phyloP scores from a whole-genome alignment of 2,329 filamentous ascomycete genomes.

The Colletotrichum sp. region DNA sequence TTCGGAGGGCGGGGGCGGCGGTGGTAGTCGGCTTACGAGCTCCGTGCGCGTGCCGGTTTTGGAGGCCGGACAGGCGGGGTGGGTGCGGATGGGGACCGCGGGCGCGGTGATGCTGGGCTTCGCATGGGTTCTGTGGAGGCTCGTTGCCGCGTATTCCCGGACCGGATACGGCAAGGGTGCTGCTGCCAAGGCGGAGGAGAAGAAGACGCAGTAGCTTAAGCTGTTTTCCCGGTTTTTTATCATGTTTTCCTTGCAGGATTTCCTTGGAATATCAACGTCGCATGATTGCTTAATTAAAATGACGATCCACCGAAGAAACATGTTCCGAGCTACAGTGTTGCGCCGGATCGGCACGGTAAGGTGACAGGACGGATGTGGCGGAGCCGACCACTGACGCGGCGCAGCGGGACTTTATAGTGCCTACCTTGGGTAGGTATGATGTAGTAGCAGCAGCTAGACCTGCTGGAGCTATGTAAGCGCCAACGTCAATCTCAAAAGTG shows the following conservation, averaged over 20 bases:
- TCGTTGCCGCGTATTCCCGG: constrained; percentile 44
- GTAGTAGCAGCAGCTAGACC: background rate
- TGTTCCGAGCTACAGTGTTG: background rate
- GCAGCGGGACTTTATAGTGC: background rate
- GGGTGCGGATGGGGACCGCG: constrained; percentile 61
- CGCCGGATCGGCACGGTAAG: background rate
- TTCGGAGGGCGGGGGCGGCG: background rate
- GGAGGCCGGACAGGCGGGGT: constrained; percentile 53
- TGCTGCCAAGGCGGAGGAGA: background rate
- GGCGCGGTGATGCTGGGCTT: constrained; percentile 68
- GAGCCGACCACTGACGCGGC: background rate
- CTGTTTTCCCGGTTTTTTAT: background rate
- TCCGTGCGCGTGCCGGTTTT: constrained; percentile 70
- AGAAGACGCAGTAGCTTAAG: constrained; percentile 18
- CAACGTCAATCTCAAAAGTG: background rate
- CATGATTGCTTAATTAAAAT: background rate
- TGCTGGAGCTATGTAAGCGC: background rate
- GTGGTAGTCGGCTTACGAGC: constrained; percentile 51
- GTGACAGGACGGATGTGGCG: background rate
- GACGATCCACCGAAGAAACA: background rate
- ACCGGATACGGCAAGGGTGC: constrained; percentile 33
- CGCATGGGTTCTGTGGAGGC: constrained; percentile 70
- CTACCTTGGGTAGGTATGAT: background rate
- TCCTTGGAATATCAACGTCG: background rate
- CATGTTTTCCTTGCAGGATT: background rate